Evolutionary conservation across 2,329 filamentous ascomycete genomes (phyloP).

Genomic region (Colletotrichum gloeosporioides): DNA sequence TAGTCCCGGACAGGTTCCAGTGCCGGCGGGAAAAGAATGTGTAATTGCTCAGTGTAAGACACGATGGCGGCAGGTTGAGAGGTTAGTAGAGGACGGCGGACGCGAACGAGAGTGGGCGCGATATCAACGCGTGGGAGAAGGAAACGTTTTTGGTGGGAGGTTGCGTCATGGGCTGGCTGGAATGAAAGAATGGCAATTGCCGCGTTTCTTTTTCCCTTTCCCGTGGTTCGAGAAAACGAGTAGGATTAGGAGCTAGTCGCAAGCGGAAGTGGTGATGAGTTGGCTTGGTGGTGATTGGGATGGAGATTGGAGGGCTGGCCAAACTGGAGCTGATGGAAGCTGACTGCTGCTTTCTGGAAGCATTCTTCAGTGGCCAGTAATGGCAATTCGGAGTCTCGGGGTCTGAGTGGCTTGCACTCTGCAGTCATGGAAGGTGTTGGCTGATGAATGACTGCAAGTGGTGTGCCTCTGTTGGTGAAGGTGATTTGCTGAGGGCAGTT

Average conservation of each 20-base stretch:
- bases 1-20: background rate
- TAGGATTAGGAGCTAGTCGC: background rate
- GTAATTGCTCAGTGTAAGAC: conserved; percentile 17
- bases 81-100: background rate
- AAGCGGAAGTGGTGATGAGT: background rate
- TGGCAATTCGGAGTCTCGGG: background rate
- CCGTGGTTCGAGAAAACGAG: background rate
- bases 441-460: background rate
- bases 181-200: background rate
- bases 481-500: background rate
- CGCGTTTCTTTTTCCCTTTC: background rate
- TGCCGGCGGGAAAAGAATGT: conserved; percentile 4
- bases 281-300: background rate
- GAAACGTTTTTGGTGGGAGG: background rate
- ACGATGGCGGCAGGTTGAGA: background rate
- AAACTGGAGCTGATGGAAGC: background rate
- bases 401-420: background rate
- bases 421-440: background rate
- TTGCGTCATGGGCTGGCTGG: background rate
- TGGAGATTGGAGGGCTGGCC: background rate
- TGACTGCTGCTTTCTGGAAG: conserved; percentile 4
- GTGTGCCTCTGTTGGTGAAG: background rate
- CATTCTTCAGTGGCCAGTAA: background rate
- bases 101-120: background rate
- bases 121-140: background rate